phyloP scores from a whole-genome alignment of 148 eudicot genomes.

The Spergularia bocconei region DNA sequence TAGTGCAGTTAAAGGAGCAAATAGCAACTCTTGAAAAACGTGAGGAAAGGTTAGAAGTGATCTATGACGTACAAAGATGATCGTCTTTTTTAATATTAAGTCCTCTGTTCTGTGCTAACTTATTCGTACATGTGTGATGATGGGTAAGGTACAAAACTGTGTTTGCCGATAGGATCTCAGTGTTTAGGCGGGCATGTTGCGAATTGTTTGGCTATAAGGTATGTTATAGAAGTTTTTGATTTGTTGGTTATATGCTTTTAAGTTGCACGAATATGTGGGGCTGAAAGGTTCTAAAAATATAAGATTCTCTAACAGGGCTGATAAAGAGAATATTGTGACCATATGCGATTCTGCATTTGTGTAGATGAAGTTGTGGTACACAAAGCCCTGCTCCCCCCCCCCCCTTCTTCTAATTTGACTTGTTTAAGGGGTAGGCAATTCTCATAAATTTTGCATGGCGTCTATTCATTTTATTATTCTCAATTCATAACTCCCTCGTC shows the following conservation, averaged over 20 bases:
- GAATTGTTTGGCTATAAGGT: conserved; percentile 99
- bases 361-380: too few relatives aligned
- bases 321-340: not conserved
- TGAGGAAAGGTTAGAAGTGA: conserved; percentile 73
- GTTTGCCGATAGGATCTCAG: conserved; percentile 96
- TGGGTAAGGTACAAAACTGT: conserved; percentile 88
- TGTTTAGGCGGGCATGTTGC: conserved; percentile 98
- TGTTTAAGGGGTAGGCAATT: too few relatives aligned
- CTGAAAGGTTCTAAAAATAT: not conserved
- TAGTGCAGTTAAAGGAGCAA: conserved; percentile 90
- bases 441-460: too few relatives aligned
- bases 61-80: not conserved
- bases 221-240: not conserved
- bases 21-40: conserved; percentile 98
- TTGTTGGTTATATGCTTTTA: not conserved
- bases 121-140: conserved; percentile 20
- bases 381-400: too few relatives aligned
- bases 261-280: not conserved
- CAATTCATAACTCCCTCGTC: too few relatives aligned
- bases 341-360: too few relatives aligned
- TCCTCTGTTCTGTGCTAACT: not conserved
- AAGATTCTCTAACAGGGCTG: not conserved
- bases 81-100: not conserved
- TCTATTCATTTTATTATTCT: too few relatives aligned
- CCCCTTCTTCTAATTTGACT: too few relatives aligned